Conservation (phyloP, 2,329 filamentous ascomycete genomes). For the Penicillium glabrum region DNA sequence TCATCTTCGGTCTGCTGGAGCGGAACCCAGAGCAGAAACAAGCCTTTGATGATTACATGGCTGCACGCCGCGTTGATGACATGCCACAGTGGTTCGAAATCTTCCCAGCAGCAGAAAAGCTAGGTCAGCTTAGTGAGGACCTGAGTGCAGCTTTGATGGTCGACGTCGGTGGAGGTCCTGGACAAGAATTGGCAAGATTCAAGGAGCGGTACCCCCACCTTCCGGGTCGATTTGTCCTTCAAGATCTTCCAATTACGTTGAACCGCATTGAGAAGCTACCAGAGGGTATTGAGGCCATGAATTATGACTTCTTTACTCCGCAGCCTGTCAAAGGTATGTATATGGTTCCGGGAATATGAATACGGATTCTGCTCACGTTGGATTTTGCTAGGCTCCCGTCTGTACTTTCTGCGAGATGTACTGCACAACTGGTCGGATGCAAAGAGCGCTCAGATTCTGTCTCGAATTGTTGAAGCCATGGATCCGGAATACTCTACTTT, state of each 20-base stretch:
- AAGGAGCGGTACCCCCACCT: slow-evolving; percentile 32
- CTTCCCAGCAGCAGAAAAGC: slow-evolving; percentile 9
- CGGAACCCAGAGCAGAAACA: slow-evolving; percentile 17
- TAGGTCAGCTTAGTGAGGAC: not conserved
- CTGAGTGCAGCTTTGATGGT: slow-evolving; percentile 32
- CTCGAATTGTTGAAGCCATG: slow-evolving; percentile 31
- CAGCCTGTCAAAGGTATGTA: slow-evolving; percentile 45
- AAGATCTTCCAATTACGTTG: slow-evolving; percentile 47
- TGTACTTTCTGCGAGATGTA: slow-evolving; percentile 38
- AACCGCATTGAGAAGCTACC: slow-evolving; percentile 10
- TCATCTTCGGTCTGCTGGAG: slow-evolving; percentile 16
- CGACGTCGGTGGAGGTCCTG: slow-evolving; percentile 45
- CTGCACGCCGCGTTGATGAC: slow-evolving; percentile 9
- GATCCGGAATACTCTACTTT: slow-evolving; percentile 39
- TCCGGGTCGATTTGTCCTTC: slow-evolving; percentile 47
- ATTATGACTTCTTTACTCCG: slow-evolving; percentile 48
- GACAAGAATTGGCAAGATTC: slow-evolving; percentile 42
- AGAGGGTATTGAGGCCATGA: slow-evolving; percentile 30
- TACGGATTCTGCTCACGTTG: not conserved
- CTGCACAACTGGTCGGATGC: slow-evolving; percentile 37
- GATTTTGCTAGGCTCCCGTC: slow-evolving; percentile 25
- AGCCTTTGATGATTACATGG: slow-evolving; percentile 22
- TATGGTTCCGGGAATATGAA: too few relatives aligned
- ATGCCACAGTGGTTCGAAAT: slow-evolving; percentile 21
- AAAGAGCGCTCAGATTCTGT: slow-evolving; percentile 29